A percentile compares a stretch with the other conserved stretches of the same genome.
Conservation (phyloP, 129 eudicot species). For the Smallanthus sonchifolius region DNA sequence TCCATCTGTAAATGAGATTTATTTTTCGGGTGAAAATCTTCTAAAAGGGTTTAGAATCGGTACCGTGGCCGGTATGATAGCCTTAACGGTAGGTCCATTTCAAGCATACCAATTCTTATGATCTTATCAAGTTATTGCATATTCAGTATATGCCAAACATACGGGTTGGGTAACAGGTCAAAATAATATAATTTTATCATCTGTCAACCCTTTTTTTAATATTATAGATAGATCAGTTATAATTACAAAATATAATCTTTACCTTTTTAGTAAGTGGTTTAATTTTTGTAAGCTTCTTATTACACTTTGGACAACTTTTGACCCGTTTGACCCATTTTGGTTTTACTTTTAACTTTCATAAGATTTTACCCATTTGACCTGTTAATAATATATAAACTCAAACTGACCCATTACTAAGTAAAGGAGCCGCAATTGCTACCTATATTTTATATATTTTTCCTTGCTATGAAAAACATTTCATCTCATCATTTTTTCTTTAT, state of each 20-base stretch:
- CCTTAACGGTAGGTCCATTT: constrained; percentile 50
- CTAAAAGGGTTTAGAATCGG: constrained; percentile 59
- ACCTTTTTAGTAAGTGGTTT: background rate
- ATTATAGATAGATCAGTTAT: background rate
- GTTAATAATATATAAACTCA: background rate
- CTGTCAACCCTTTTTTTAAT: background rate
- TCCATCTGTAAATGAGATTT: constrained; percentile 52
- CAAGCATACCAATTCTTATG: background rate
- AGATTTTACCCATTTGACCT: background rate
- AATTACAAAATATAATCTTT: background rate
- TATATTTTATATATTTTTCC: background rate
- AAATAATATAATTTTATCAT: background rate
- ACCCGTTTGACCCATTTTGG: background rate
- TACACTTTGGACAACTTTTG: background rate
- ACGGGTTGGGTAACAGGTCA: background rate
- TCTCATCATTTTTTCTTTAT: background rate
- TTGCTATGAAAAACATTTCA: background rate
- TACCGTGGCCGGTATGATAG: constrained; percentile 71
- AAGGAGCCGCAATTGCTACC: background rate
- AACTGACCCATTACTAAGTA: background rate
- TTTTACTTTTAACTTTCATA: background rate
- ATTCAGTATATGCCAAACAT: background rate
- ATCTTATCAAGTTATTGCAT: no score
- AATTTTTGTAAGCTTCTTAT: background rate
- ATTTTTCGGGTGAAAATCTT: constrained; percentile 56